A percentile compares a stretch with the other conserved stretches of the same genome.
Evolutionary conservation across 1,139 yeast genomes (phyloP).

Genomic region (Taphrina flavorubra): DNA sequence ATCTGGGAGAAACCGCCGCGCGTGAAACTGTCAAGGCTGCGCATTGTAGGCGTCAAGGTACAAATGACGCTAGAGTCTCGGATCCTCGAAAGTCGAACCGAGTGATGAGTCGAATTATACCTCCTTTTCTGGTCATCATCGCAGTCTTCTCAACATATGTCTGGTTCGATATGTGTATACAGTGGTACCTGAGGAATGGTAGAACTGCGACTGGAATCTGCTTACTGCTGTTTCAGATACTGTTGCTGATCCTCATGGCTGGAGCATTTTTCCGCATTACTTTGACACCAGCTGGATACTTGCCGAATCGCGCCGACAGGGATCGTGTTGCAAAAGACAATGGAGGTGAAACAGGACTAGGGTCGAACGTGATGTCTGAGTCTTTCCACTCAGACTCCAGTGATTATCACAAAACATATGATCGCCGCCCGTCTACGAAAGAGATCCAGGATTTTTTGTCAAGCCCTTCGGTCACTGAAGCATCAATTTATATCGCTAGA

Average conservation of each 20-base stretch:
- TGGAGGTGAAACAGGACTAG: constrained; percentile 16
- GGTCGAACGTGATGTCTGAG: background rate
- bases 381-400: background rate
- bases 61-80: background rate
- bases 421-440: constrained; percentile 13
- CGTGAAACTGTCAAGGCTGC: constrained; percentile 11
- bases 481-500: constrained; percentile 21
- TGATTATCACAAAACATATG: constrained; percentile 22
- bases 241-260: constrained; percentile 35
- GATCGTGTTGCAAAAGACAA: constrained; percentile 7
- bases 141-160: constrained; percentile 37
- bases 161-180: constrained; percentile 31
- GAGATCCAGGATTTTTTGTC: constrained; percentile 15
- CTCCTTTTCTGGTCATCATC: constrained; percentile 38
- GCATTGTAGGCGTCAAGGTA: background rate
- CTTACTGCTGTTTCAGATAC: constrained; percentile 30
- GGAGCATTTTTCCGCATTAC: constrained; percentile 31
- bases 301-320: constrained; percentile 49
- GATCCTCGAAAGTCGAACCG: constrained; percentile 40
- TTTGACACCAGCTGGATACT: constrained; percentile 37
- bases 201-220: constrained; percentile 30
- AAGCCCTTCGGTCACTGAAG: constrained; percentile 8
- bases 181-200: constrained; percentile 35
- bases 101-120: constrained; percentile 38
- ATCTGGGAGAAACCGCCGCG: background rate